Conservation (phyloP, 2,329 filamentous ascomycete species). For the Apiospora pterosperma region DNA sequence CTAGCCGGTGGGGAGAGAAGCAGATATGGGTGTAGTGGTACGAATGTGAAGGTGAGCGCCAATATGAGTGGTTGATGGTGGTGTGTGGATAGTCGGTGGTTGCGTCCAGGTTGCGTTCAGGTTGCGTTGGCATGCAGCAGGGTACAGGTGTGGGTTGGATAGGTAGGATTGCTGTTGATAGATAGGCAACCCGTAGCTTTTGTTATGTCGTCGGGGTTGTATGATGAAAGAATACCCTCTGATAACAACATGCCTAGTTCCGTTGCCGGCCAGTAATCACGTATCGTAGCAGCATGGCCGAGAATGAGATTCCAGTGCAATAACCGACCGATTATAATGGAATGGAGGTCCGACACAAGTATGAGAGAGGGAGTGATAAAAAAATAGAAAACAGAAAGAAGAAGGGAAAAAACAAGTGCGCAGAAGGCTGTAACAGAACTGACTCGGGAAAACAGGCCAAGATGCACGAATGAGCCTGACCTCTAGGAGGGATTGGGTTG, state of each 20-base stretch:
- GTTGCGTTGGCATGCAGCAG: slow-evolving; percentile 1
- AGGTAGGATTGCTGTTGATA: not conserved
- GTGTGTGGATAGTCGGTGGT: not conserved
- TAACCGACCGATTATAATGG: not conserved
- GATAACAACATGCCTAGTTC: not conserved
- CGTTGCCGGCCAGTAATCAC: not conserved
- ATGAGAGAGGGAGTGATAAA: not conserved
- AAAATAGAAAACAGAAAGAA: not conserved
- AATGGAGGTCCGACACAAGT: not conserved
- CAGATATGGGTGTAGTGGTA: not conserved
- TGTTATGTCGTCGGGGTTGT: not conserved
- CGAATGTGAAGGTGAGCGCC: not conserved
- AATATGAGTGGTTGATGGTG: not conserved
- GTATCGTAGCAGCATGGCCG: not conserved
- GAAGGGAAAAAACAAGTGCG: not conserved
- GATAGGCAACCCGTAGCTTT: not conserved
- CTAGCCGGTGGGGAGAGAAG: not conserved
- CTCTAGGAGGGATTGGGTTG: not conserved
- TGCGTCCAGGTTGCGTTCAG: not conserved
- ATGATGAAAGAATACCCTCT: not conserved
- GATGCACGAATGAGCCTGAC: not conserved
- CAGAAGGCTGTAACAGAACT: not conserved
- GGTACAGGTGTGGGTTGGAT: not conserved
- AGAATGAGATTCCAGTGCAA: not conserved
- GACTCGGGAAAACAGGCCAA: not conserved